Base-by-base conservation (phyloP, 495 filamentous ascomycete species). In the Aspergillus kassunensis region DNA sequence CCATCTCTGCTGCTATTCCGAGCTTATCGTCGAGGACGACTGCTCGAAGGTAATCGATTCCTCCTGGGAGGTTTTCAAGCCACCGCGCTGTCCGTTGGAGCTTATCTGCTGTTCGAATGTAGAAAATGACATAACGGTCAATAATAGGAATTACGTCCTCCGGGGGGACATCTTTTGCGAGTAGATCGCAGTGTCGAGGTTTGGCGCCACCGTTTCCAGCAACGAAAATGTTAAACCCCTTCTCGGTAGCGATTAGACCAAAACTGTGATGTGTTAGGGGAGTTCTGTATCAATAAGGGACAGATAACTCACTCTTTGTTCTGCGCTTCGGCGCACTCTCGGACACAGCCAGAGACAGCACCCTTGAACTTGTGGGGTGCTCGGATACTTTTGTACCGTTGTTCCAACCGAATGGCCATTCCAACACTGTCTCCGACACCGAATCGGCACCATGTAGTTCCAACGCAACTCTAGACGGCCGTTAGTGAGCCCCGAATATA, bases 361-460 rank as follows among this genome's bases (percentile, higher is more conserved):
- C 86, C 90, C 68, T 97, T 97, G 68, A 97, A 81, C 75, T 97
- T 97, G 61, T 97, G 92, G 10, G 92, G 92, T 16, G 78, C 77
- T 2, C 92, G 84, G 57, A 97, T 85, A 63, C 86, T 90, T 78
- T 97, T 97, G 70, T 97, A 97, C 40, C 92, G 82, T 70, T 96
- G 88, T 65, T 97, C 92, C 0, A 97, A 72, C 2, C 91, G 80
- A 19, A 97, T 86, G 1, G 91, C 92, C 88, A 97, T 91, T 20
- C 92, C 92, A n/a, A 97, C 92, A 70, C 88, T 93, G 71, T 97
- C 92, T 33, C 90, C 90, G 51, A 96, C 84, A 53, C 92, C 92
- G 57, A 89, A 97, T 6, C 92, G 78, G 60, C 92, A 97, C 92
- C 92, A 97, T 2, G 89, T 95, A 1, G 88, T 93, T 23, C 92